phyloP scores from a whole-genome alignment of 441 rosid species.

The Biscutella laevigata region DNA sequence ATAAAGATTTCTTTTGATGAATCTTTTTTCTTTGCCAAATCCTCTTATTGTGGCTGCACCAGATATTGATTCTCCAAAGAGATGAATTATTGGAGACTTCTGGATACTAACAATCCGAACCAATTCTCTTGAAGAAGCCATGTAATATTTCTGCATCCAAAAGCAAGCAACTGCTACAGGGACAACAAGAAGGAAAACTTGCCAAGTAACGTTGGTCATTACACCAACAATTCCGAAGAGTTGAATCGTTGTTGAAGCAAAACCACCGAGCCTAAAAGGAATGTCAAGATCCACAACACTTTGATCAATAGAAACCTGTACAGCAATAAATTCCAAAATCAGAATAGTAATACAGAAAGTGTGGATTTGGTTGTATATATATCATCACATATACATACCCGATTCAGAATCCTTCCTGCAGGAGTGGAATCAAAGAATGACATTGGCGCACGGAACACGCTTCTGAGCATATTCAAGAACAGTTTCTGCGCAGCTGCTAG shows the following conservation, averaged over 20 bases:
- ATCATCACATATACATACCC: slow-evolving; percentile 41
- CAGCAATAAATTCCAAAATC: neutral
- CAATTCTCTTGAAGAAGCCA: slow-evolving; percentile 98
- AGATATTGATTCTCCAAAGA: slow-evolving; percentile 96
- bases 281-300: slow-evolving; percentile 99
- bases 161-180: slow-evolving; percentile 97
- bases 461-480: slow-evolving; percentile 87
- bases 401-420: slow-evolving; percentile 92
- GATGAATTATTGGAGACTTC: slow-evolving; percentile 92
- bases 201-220: slow-evolving; percentile 97
- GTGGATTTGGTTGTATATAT: neutral
- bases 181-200: slow-evolving; percentile 89
- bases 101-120: slow-evolving; percentile 99
- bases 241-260: slow-evolving; percentile 98
- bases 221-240: slow-evolving; percentile 93
- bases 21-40: slow-evolving; percentile 95
- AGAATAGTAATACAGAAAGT: neutral
- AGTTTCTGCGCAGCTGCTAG: slow-evolving; percentile 94
- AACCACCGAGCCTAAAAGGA: slow-evolving; percentile 97
- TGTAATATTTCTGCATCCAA: slow-evolving; percentile 99
- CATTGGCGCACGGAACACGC: slow-evolving; percentile 95
- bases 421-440: slow-evolving; percentile 99
- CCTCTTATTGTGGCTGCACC: slow-evolving; percentile 99
- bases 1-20: slow-evolving; percentile 93
- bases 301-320: slow-evolving; percentile 96